phyloP scores from a whole-genome alignment of 257 asterid genomes.

The Solanum chiquidenum region DNA sequence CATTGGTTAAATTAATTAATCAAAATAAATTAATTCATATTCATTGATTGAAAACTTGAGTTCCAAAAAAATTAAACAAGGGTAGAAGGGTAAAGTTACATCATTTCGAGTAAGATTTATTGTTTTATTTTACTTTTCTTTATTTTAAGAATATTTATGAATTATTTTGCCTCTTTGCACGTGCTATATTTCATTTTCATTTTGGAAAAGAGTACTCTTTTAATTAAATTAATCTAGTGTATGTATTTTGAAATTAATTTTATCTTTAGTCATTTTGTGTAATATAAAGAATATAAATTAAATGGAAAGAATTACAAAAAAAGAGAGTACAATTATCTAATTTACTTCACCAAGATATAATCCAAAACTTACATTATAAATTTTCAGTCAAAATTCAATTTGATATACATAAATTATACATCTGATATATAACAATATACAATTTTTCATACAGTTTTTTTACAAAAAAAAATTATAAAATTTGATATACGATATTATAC shows the following conservation, averaged over 20 bases:
- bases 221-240: background rate
- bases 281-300: too few relatives aligned
- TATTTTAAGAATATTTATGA: background rate
- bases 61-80: too few relatives aligned
- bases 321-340: background rate
- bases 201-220: background rate
- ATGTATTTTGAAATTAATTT: background rate
- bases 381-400: background rate
- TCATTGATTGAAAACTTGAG: too few relatives aligned
- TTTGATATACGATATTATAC: background rate
- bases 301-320: background rate
- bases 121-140: background rate
- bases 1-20: too few relatives aligned
- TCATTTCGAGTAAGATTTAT: background rate
- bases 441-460: background rate
- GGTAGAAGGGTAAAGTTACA: too few relatives aligned
- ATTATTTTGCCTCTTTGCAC: background rate
- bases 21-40: too few relatives aligned
- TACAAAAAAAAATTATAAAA: too few relatives aligned
- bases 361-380: background rate
- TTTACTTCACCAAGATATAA: background rate
- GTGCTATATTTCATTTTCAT: background rate
- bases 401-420: background rate
- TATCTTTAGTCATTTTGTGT: background rate
- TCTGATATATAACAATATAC: too few relatives aligned